Conservation (phyloP, 1,284 basidiomycete genomes). For the Puccinia triticina region DNA sequence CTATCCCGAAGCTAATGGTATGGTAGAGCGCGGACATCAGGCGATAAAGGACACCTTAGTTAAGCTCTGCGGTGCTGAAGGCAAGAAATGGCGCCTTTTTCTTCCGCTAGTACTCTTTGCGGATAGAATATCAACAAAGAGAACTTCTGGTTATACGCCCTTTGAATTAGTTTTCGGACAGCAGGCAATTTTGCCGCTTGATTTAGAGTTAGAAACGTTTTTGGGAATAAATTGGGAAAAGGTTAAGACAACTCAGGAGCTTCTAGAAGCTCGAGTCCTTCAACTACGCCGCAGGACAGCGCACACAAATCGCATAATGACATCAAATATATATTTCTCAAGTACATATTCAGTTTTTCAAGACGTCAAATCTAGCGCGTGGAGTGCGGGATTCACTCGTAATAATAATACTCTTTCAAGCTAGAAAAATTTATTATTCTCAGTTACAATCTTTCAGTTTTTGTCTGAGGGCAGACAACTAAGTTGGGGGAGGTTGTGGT, state of each 20-base stretch:
- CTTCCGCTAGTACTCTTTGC: slow-evolving; percentile 18
- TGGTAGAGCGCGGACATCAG: slow-evolving; percentile 9
- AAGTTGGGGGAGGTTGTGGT: no score
- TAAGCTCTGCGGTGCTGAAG: neutral
- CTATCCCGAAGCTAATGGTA: no score
- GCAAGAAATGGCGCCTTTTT: neutral
- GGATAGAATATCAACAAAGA: neutral
- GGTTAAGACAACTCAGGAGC: neutral
- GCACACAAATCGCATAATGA: no score
- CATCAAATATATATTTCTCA: no score
- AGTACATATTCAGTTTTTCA: no score
- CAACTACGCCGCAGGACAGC: no score
- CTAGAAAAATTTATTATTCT: no score
- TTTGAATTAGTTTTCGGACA: slow-evolving; percentile 27
- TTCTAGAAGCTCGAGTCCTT: neutral
- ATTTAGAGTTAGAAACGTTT: slow-evolving; percentile 17
- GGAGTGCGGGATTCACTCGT: no score
- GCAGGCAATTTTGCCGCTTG: slow-evolving; percentile 8
- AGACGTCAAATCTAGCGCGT: no score
- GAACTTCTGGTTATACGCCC: neutral
- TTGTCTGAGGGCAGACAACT: no score
- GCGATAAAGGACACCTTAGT: neutral
- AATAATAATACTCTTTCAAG: no score
- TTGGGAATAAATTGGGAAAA: neutral
- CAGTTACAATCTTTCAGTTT: no score